Base-by-base conservation (phyloP, 139 green algal genomes). In the Marvania coccoides region DNA sequence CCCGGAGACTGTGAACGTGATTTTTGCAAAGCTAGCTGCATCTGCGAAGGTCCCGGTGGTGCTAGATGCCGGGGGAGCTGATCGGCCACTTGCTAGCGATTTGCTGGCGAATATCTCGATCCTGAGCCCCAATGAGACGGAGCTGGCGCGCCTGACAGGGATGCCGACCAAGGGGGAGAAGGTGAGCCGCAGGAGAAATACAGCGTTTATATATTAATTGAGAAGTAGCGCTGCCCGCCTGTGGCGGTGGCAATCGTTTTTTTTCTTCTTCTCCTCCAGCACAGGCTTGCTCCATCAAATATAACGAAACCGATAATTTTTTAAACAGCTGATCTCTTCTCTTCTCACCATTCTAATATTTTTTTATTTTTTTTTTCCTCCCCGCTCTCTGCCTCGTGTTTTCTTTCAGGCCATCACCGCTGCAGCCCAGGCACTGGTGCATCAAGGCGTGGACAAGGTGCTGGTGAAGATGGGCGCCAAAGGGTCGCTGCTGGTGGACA, bases 41-140 rank as follows among this genome's bases (percentile, higher is more conserved):
- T 69, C 61, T 1, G 84, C 84, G 2, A 75, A 79, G 34, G 85
- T 92, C 56, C 81, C 80, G 4, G 91, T 97, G n/a, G 42, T 93
- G 42, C 71, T 96, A 39, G 90, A 96, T 65, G 85, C 80, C 3
- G 90, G 90, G 3, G 90, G 90, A 14, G 72, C 82, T 28, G 88
- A 95, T 54, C 79, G 61, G 1, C 81, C 85, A 1, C 63, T 95
- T 6, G 36, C 37, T 0, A 34, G 30, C 3, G 72, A 85, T 37
- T 67, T 95, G 54, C 79, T 96, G 47, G n/a, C 78, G 8, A 75
- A 61, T 55, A 39, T 95, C 4, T 62, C 69, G 19, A 58, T 90
- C n/a, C 71, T 96, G 9, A 85, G 69, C 12, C 90, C 90, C n/a
- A 96, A 96, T 71, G 90, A 96, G 74, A 95, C 87, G 2, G 90